A percentile compares a stretch with the other conserved stretches of the same genome.
Conservation (phyloP, 352 stramenopile species). For the Phytopythium vexans region DNA sequence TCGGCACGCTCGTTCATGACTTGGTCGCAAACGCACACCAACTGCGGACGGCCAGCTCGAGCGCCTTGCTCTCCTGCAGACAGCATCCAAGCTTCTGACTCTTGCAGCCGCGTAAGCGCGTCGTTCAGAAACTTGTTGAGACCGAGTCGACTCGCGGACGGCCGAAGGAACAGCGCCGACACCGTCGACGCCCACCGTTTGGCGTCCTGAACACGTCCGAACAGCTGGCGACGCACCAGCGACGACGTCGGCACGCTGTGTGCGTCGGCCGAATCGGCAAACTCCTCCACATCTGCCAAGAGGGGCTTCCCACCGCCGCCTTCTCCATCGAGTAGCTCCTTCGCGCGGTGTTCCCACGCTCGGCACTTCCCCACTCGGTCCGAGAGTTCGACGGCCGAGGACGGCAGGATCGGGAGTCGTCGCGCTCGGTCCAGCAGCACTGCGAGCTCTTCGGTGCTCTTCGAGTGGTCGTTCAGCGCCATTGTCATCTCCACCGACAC, state of each 20-base stretch:
- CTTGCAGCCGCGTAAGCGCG: slow-evolving; percentile 12
- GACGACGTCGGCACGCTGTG: slow-evolving; percentile 63
- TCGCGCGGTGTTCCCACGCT: slow-evolving; percentile 47
- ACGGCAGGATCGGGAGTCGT: slow-evolving; percentile 33
- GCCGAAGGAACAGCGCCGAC: slow-evolving; percentile 51
- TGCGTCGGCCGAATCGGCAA: slow-evolving; percentile 49
- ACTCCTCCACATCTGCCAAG: slow-evolving; percentile 44
- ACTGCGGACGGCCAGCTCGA: slow-evolving; percentile 1
- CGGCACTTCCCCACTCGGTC: slow-evolving; percentile 50
- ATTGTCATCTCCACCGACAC: slow-evolving; percentile 20
- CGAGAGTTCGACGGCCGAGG: slow-evolving; percentile 36
- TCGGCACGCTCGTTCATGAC: slow-evolving; percentile 48
- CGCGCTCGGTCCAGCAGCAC: slow-evolving; percentile 31
- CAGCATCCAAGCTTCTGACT: slow-evolving; percentile 10
- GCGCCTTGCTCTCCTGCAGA: slow-evolving; percentile 2
- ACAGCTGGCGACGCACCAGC: slow-evolving; percentile 56
- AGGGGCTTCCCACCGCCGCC: slow-evolving; percentile 17
- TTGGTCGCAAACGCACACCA: slow-evolving; percentile 76
- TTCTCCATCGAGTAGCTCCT: slow-evolving; percentile 31
- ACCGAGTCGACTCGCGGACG: slow-evolving; percentile 27
- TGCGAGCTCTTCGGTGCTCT: slow-evolving; percentile 49
- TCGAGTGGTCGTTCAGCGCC: slow-evolving; percentile 31
- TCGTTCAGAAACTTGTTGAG: slow-evolving; percentile 44
- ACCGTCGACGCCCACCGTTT: slow-evolving; percentile 56
- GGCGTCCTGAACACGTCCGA: slow-evolving; percentile 62